A percentile compares a stretch with the other conserved stretches of the same genome.
Evolutionary conservation across 257 asterid genomes (phyloP).

Genomic region (Thymus mandschuricus): DNA sequence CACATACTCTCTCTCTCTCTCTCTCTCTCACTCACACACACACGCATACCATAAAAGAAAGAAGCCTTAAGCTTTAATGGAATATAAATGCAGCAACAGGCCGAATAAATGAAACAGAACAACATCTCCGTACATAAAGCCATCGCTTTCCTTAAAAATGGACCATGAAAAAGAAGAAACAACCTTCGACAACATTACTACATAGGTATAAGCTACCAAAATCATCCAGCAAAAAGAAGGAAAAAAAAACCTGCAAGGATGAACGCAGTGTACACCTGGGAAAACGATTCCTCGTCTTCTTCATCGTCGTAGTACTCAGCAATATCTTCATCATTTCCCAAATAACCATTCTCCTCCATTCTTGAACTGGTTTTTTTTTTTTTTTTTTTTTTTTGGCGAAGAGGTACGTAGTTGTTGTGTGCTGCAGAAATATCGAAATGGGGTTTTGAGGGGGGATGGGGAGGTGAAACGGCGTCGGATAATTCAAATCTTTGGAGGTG

Average conservation of each 20-base stretch:
- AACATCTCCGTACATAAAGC: not conserved
- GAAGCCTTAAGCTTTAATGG: not conserved
- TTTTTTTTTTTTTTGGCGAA: not conserved
- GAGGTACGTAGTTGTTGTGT: no score
- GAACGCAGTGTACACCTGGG: not conserved
- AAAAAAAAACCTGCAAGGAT: not conserved
- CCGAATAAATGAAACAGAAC: no score
- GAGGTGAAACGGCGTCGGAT: not conserved
- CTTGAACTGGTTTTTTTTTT: not conserved
- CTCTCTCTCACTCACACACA: no score
- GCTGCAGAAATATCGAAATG: not conserved
- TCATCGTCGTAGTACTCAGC: not conserved
- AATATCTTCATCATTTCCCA: not conserved
- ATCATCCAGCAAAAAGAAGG: not conserved
- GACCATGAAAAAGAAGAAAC: not conserved
- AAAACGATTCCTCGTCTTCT: not conserved
- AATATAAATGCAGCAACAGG: not conserved
- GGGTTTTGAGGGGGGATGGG: not conserved
- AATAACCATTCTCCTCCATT: slow-evolving; percentile 7
- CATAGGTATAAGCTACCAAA: not conserved
- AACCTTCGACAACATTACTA: not conserved
- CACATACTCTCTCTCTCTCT: not conserved
- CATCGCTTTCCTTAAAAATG: not conserved
- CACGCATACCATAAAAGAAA: not conserved
- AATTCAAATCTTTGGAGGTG: not conserved